Base-by-base conservation (phyloP, 2,329 filamentous ascomycete species). In the Ceratocystis variospora region DNA sequence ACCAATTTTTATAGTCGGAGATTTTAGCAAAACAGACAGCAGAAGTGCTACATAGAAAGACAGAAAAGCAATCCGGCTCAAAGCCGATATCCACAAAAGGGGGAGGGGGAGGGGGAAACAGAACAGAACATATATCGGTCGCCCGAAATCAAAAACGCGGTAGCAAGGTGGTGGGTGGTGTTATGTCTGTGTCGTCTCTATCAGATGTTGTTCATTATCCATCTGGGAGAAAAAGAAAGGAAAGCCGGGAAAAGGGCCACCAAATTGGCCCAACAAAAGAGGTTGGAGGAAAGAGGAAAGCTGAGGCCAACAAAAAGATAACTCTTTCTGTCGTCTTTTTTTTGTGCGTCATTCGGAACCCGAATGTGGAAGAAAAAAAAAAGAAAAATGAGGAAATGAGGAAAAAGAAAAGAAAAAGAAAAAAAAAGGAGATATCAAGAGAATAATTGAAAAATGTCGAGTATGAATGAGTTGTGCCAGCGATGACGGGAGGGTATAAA, bases 401-500 rank as follows among this genome's bases (percentile, higher is more conserved):
- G 1, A 22, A 22, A 22, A 22, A 22, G 22, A 22, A 22, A 22
- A 22, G 22, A 22, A 1, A 22, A 22, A 22, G 1, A 22, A 22
- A 22, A 22, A 22, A 61, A 61, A 44, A 22, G 25, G 1, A 19
- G 15, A 61, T 17, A 61, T 15, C 19, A 53, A 53, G 6, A 37
- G 3, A 37, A 37, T 2, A 37, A 59, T 10, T 22, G 33, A 22
- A 61, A 15, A 12, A 6, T 17, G 19, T 37, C 31, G 57, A 22
- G 44, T 45, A 61, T 22, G 22, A 37, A 61, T 22, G 22, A 37
- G 8, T 12, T 37, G 8, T 41, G 59, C n/a, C 59, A 45, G 59
- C 33, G 59, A 59, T 59, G 53, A 59, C 53, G 15, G 53, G 17
- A 59, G 10, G 53, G 53, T 59, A 59, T 59, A 59, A 31, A 17